phyloP scores from a whole-genome alignment of 139 green algal genomes.

The Klebsormidium nitens region DNA sequence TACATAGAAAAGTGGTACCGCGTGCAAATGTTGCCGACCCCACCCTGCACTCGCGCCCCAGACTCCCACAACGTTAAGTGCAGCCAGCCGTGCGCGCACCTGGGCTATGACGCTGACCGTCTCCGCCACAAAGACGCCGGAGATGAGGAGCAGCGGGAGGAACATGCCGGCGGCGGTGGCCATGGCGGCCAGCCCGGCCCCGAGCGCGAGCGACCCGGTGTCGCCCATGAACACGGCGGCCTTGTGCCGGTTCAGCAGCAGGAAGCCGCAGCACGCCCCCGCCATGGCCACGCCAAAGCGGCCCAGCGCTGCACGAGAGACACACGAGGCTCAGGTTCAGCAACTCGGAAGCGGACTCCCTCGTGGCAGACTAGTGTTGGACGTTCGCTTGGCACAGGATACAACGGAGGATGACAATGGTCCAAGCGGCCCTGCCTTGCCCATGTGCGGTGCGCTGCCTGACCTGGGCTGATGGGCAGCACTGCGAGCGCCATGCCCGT shows the following conservation, averaged over 20 bases:
- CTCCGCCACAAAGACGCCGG: constrained; percentile 41
- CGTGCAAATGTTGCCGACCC: not conserved
- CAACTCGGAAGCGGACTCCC: constrained; percentile 25
- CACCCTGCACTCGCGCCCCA: not conserved
- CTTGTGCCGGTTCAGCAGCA: constrained; percentile 44
- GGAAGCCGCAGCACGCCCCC: constrained; percentile 45
- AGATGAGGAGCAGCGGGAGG: constrained; percentile 34
- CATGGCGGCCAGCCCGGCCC: constrained; percentile 33
- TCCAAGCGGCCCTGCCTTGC: too few species aligned
- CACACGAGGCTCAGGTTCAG: not conserved
- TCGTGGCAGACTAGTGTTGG: too few species aligned
- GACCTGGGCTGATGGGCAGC: constrained; percentile 34
- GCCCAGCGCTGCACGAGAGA: constrained; percentile 15
- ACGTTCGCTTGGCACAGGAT: too few species aligned
- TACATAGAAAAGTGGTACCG: not conserved
- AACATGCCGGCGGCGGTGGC: constrained; percentile 20
- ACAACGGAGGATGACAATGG: constrained; percentile 1
- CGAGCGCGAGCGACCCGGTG: constrained; percentile 50
- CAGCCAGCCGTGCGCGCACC: constrained; percentile 2
- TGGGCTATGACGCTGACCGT: constrained; percentile 40
- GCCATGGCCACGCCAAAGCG: constrained; percentile 42
- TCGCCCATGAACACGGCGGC: constrained; percentile 58
- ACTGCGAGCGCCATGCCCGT: constrained; percentile 21
- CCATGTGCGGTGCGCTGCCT: not conserved
- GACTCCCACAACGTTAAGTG: not conserved